Evolutionary conservation across 1,284 basidiomycete genomes (phyloP), one percentile per base, ranked within the genome.

Genomic region (Bjerkandera adusta): DNA sequence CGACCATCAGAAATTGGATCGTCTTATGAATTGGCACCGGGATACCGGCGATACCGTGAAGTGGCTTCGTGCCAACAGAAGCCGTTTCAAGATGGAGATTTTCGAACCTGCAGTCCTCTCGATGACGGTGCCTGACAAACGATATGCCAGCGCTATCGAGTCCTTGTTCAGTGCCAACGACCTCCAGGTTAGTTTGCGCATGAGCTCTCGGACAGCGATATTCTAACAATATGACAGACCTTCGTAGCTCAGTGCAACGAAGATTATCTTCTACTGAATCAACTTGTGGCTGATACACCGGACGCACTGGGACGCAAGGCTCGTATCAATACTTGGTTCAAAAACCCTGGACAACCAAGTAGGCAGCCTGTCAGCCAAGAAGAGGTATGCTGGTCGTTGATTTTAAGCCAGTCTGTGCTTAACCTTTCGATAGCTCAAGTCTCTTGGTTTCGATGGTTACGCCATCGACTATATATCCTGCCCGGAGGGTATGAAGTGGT

Each of bases 241-340:
- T 89, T 99, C 63, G 83, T 99, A 3, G 84, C 85, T 27, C 89
- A 95, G 63, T 86, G 82, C 53, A 78, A 86, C 48, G 86, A 89
- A 29, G 96, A 99, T 61, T 91, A 91, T 48, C 74, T 85, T 45
- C 68, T 72, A 1, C 68, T 94, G 37, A 85, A 88, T 54, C 66
- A 69, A 27, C 67, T 81, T 25, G 75, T 92, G 54, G 86, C 88
- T 56, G 85, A 87, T 57, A 71, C 70, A 0, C 53, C 64, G 4
- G 70, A 75, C 25, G 81, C 71, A 1, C 62, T 86, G 3, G 77
- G 83, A 5, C 70, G 72, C 46, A 74, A 66, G 48, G 75, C 66
- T 4, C 75, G 73, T 30, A 72, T 91, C 49, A 77, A 81, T 27
- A 79, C 76, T 4, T 90, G 85, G 85, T 89, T 70, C 37, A 26